A percentile compares a stretch with the other conserved stretches of the same genome.
Conservation (phyloP, 2,329 filamentous ascomycete genomes). For the Eutypa lata region DNA sequence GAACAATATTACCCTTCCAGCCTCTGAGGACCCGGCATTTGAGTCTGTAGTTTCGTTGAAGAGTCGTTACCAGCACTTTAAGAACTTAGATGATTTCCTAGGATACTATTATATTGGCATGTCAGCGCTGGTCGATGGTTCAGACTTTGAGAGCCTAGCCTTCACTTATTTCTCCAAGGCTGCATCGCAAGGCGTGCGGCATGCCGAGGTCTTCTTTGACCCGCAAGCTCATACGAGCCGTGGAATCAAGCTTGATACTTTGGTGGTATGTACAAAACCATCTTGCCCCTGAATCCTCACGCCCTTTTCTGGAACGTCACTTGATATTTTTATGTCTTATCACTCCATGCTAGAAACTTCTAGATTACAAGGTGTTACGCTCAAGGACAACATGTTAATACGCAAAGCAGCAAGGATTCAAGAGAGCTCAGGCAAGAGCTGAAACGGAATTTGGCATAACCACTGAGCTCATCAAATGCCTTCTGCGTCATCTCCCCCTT, state of each 20-base stretch:
- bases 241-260: conserved; percentile 59
- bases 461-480: conserved; percentile 67
- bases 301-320: no score
- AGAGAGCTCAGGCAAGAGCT: conserved; percentile 57
- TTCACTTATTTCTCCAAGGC: conserved; percentile 69
- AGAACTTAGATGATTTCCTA: conserved; percentile 73
- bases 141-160: conserved; percentile 72
- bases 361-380: no score
- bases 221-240: conserved; percentile 69
- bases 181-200: conserved; percentile 61
- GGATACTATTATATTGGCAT: conserved; percentile 77
- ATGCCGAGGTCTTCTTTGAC: conserved; percentile 80
- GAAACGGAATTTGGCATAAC: conserved; percentile 61
- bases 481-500: conserved; percentile 67
- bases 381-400: no score
- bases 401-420: conserved; percentile 63
- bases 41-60: conserved; percentile 55
- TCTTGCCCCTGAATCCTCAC: no score
- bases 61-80: conserved; percentile 64
- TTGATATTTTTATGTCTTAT: no score
- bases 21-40: conserved; percentile 58
- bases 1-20: conserved; percentile 63
- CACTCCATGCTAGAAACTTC: no score
- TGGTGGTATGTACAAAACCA: no score
- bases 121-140: conserved; percentile 59